A percentile compares a stretch with the other conserved stretches of the same genome.
These are phyloP conservation scores for Aspergillus proliferans DNA, from an alignment of 2,329 filamentous ascomycete species.

Conservation along the genomic window DNA sequence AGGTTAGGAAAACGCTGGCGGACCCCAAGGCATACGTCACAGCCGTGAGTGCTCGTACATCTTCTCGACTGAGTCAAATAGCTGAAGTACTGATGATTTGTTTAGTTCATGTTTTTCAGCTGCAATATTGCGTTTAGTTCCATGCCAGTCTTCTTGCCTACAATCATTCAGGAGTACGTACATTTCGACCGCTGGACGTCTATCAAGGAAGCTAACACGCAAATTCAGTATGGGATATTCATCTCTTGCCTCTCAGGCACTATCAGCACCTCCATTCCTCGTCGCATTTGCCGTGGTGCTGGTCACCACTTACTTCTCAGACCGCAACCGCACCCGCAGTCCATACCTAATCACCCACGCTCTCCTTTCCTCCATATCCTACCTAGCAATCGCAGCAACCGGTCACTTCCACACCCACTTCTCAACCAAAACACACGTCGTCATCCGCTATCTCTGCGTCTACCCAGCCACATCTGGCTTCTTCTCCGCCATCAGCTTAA, in stretches of 20 bases:
- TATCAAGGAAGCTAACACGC: neutral
- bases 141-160: constrained; percentile 80
- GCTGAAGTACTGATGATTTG: neutral
- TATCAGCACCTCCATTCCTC: constrained; percentile 76
- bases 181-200: neutral
- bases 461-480: constrained; percentile 76
- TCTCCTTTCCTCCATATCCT: constrained; percentile 59
- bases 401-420: constrained; percentile 37
- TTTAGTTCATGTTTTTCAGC: constrained; percentile 69
- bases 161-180: constrained; percentile 58
- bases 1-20: constrained; percentile 53
- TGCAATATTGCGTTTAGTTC: constrained; percentile 84
- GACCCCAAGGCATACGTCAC: constrained; percentile 71
- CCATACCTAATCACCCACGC: constrained; percentile 64
- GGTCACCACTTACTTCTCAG: constrained; percentile 65
- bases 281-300: constrained; percentile 67
- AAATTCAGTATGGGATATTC: constrained; percentile 60
- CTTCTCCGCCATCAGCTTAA: constrained; percentile 75
- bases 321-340: constrained; percentile 57
- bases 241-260: constrained; percentile 62
- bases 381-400: constrained; percentile 56
- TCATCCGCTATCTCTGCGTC: constrained; percentile 62
- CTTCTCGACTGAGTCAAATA: neutral
- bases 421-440: constrained; percentile 25
- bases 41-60: constrained; percentile 41